phyloP scores from a whole-genome alignment of 2,329 filamentous ascomycete genomes.

The Anthostomella pinea region DNA sequence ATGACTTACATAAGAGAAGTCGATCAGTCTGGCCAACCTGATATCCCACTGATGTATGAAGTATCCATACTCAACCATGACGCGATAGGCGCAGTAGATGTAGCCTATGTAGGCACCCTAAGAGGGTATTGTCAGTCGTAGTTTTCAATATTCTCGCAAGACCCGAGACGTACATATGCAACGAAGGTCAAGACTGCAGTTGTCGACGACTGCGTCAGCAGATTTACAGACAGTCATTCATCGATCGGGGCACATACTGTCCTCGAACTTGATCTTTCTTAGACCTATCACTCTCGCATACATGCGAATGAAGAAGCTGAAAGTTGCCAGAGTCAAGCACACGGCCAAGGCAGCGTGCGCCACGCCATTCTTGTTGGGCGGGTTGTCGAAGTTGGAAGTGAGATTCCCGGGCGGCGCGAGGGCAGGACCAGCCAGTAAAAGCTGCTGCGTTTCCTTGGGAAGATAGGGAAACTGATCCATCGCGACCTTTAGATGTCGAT shows the following conservation, averaged over 20 bases:
- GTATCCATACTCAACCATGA: conserved; percentile 15
- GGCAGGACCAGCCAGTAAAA: conserved; percentile 6
- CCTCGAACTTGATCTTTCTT: conserved; percentile 10
- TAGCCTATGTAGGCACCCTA: conserved; percentile 14
- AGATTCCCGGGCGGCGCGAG: conserved; percentile 9
- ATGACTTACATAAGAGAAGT: conserved; percentile 13
- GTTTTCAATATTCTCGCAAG: not conserved
- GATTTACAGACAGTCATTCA: no score
- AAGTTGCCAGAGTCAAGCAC: conserved; percentile 12
- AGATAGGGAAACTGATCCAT: conserved; percentile 17
- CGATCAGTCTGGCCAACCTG: conserved; percentile 10
- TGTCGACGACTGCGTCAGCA: no score
- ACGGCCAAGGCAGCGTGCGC: conserved; percentile 11
- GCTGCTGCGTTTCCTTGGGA: conserved; percentile 12
- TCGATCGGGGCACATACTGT: conserved; percentile 6
- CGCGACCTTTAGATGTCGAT: not conserved
- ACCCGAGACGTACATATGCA: conserved; percentile 11
- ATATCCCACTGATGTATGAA: conserved; percentile 21
- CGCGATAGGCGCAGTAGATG: conserved; percentile 14
- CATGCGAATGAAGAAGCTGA: conserved; percentile 12
- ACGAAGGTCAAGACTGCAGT: conserved; percentile 8
- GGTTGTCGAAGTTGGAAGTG: conserved; percentile 12
- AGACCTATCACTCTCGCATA: conserved; percentile 12
- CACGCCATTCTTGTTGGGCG: conserved; percentile 14
- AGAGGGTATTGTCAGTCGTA: conserved; percentile 2